phyloP scores from a whole-genome alignment of 2,329 filamentous ascomycete species.

The Trichoderma endophyticum region DNA sequence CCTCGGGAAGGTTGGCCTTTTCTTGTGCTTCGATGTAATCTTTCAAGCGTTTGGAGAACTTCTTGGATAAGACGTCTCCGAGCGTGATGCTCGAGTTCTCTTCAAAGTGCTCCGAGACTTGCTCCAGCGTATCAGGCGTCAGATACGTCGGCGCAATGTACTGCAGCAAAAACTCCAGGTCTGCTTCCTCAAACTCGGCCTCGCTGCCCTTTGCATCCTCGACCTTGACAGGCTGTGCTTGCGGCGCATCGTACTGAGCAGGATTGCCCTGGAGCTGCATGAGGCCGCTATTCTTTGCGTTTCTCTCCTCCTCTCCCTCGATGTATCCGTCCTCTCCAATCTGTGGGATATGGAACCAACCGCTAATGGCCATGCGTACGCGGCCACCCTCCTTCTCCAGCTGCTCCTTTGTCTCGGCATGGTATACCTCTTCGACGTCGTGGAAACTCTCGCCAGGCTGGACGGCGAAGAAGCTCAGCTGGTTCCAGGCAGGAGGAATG shows the following conservation, averaged over 20 bases:
- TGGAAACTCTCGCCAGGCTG: slow-evolving; percentile 99
- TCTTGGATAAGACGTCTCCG: slow-evolving; percentile 71
- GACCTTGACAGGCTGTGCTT: slow-evolving; percentile 53
- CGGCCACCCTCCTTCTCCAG: slow-evolving; percentile 68
- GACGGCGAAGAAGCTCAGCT: slow-evolving; percentile 96
- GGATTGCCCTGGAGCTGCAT: slow-evolving; percentile 90
- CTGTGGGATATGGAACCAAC: slow-evolving; percentile 98
- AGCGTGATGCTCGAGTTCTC: slow-evolving; percentile 83
- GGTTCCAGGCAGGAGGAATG: slow-evolving; percentile 95
- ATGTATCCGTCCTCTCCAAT: slow-evolving; percentile 89
- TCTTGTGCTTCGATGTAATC: slow-evolving; percentile 68
- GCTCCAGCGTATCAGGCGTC: slow-evolving; percentile 84
- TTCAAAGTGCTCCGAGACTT: slow-evolving; percentile 74
- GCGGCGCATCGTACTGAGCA: slow-evolving; percentile 82
- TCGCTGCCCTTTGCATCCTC: slow-evolving; percentile 44
- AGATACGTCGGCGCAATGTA: slow-evolving; percentile 90
- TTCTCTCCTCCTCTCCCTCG: slow-evolving; percentile 80
- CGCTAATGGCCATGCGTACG: slow-evolving; percentile 95
- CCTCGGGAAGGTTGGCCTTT: slow-evolving; percentile 41
- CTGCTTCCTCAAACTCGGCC: slow-evolving; percentile 66
- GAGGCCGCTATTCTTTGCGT: slow-evolving; percentile 84
- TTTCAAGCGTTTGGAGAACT: slow-evolving; percentile 70
- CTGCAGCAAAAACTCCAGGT: slow-evolving; percentile 85
- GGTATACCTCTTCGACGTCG: slow-evolving; percentile 97
- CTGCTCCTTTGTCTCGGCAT: slow-evolving; percentile 57